Conservation (phyloP, 129 eudicot species). For the Heracleum sosnowskyi region DNA sequence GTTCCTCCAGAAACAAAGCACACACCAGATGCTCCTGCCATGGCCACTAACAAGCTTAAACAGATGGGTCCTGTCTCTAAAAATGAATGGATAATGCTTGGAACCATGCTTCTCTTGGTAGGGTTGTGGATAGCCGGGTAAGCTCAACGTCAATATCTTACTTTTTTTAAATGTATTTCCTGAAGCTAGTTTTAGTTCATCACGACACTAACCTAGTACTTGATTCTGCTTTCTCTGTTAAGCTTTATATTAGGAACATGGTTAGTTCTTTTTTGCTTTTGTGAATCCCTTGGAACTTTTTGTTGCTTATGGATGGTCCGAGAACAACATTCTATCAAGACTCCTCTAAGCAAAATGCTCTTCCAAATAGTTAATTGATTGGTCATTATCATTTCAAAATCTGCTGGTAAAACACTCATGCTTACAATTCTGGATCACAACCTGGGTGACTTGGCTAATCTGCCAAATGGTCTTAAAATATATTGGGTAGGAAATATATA, state of each 20-base stretch:
- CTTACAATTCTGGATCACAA: background rate
- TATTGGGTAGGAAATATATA: background rate
- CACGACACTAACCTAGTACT: background rate
- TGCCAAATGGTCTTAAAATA: background rate
- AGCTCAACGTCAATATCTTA: background rate
- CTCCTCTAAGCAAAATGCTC: background rate
- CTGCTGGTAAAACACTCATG: background rate
- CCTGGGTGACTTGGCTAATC: background rate
- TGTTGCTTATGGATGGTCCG: background rate
- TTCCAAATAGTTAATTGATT: background rate
- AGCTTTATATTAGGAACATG: background rate
- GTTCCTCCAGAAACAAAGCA: constrained; percentile 71
- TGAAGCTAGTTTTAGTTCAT: background rate
- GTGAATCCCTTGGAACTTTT: background rate
- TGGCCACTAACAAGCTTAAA: constrained; percentile 53
- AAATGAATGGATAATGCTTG: constrained; percentile 79
- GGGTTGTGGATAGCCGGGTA: constrained; percentile 81
- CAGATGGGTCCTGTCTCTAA: constrained; percentile 69
- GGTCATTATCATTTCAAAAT: background rate
- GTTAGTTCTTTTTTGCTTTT: background rate
- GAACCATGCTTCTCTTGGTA: constrained; percentile 69
- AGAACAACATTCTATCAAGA: background rate
- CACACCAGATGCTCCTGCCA: constrained; percentile 71
- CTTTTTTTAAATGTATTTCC: background rate
- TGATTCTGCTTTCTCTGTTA: background rate